Evolutionary conservation across 352 stramenopile genomes (phyloP).

Genomic region (Pythium rishiriense): DNA sequence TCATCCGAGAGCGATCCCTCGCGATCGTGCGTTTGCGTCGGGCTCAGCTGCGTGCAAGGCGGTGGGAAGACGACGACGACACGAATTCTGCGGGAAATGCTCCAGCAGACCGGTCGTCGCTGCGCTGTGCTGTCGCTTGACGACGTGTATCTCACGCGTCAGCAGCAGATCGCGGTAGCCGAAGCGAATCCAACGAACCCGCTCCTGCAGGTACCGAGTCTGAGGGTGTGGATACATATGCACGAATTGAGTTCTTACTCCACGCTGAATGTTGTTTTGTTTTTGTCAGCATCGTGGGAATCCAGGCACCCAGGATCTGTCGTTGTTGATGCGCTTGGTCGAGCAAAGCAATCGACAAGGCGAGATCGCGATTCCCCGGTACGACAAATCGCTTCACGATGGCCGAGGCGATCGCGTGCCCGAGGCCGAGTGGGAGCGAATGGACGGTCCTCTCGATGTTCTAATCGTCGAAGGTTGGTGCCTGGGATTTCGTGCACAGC

Average conservation of each 20-base stretch:
- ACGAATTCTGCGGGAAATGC: constrained; percentile 63
- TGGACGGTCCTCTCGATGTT: constrained; percentile 78
- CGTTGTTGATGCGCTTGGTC: constrained; percentile 63
- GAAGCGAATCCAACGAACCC: constrained; percentile 61
- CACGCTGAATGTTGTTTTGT: neutral
- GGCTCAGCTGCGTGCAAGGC: constrained; percentile 82
- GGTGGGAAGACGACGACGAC: constrained; percentile 84
- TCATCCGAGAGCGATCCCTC: constrained; percentile 16
- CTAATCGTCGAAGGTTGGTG: constrained; percentile 87
- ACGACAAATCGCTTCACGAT: constrained; percentile 77
- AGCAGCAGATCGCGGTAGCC: constrained; percentile 67
- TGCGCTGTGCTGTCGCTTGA: constrained; percentile 83
- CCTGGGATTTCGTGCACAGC: constrained; percentile 71
- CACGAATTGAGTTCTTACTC: too few relatives aligned
- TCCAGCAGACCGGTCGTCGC: constrained; percentile 49
- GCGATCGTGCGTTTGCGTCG: constrained; percentile 58
- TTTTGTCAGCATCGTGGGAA: constrained; percentile 84
- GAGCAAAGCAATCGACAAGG: constrained; percentile 49
- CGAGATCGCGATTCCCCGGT: constrained; percentile 60
- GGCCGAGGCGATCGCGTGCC: constrained; percentile 75
- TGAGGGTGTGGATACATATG: neutral
- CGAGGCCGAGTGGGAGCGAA: constrained; percentile 47
- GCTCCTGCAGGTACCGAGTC: constrained; percentile 62
- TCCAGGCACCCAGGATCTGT: constrained; percentile 78
- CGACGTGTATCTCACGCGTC: constrained; percentile 76